phyloP scores from a whole-genome alignment of 495 filamentous ascomycete species.

The Aspergillus campestris region DNA sequence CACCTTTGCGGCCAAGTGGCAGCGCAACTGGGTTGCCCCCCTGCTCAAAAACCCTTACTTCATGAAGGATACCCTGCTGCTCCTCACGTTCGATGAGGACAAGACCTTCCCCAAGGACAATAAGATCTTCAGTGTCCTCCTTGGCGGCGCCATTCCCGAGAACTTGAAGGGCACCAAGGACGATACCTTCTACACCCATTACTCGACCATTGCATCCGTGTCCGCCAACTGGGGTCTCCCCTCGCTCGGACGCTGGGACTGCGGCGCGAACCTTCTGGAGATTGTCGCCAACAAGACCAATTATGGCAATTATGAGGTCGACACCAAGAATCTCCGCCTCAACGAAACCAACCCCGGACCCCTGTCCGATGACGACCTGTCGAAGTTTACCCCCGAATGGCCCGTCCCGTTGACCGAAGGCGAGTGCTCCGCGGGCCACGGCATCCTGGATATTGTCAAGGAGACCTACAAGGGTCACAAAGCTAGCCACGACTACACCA shows the following conservation, averaged over 20 bases:
- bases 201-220: constrained; percentile 56
- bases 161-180: constrained; percentile 53
- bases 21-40: constrained; percentile 49
- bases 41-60: constrained; percentile 58
- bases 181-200: constrained; percentile 63
- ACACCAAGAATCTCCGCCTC: constrained; percentile 31
- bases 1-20: constrained; percentile 50
- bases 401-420: constrained; percentile 31
- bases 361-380: constrained; percentile 26
- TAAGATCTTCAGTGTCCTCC: constrained; percentile 50
- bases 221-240: constrained; percentile 61
- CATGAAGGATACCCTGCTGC: constrained; percentile 57
- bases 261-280: constrained; percentile 59
- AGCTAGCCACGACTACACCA: constrained; percentile 37
- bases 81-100: constrained; percentile 64
- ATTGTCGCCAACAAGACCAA: constrained; percentile 51
- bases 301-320: constrained; percentile 44
- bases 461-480: constrained; percentile 24
- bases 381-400: constrained; percentile 29
- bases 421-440: constrained; percentile 38
- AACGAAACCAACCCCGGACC: constrained; percentile 44
- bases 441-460: constrained; percentile 36
- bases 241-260: constrained; percentile 62
- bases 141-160: constrained; percentile 57
- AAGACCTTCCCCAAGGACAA: constrained; percentile 48